Base-by-base conservation (phyloP, 495 filamentous ascomycete species). In the Penicillium ochrochloron region DNA sequence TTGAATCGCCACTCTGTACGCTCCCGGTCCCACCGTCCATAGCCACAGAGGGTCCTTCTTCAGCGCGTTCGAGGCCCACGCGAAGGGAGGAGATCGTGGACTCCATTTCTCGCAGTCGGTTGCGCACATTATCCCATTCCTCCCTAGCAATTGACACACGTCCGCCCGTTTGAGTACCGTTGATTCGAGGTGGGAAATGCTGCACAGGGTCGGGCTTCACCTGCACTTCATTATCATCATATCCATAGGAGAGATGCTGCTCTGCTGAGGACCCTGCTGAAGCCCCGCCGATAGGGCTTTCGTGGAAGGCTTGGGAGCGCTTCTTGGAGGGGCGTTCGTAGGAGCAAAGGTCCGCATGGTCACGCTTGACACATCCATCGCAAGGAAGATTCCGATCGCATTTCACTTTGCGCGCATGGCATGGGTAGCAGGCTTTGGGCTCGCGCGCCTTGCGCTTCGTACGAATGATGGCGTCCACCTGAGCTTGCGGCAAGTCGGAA, bases 301-400 rank as follows among this genome's bases (percentile, higher is more conserved):
- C 74, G 3, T 54, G 65, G 53, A 79, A 71, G 11, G 79, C 65
- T 25, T 74, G 66, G 15, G 72, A 63, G 42, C 83, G 78, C 59
- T 84, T 82, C 53, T 88, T 85, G 19, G 84, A 81, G 63, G 90
- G 89, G 1, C 88, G 87, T 72, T 90, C 89, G 75, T 90, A 91
- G 15, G 87, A 89, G 67, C 89, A 92, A 34, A 92, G 80, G 70
- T 87, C 83, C 9, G 88, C 83, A 71, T 92, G 88, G 61, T 90
- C 88, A 63, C 89, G 82, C 78, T 90, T 90, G 66, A 90, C 83
- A 68, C 89, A 92, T 39, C 89, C 88, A 68, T 90, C 86, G 72
- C 89, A 92, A 1, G 89, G 89, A 51, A 87, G 80, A 59, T 89
- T 87, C 67, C 89, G 88, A 74, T 90, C 88, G 70, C 89, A 92